Base-by-base conservation (phyloP, 2,329 filamentous ascomycete genomes). In the Aureobasidium sp. region DNA sequence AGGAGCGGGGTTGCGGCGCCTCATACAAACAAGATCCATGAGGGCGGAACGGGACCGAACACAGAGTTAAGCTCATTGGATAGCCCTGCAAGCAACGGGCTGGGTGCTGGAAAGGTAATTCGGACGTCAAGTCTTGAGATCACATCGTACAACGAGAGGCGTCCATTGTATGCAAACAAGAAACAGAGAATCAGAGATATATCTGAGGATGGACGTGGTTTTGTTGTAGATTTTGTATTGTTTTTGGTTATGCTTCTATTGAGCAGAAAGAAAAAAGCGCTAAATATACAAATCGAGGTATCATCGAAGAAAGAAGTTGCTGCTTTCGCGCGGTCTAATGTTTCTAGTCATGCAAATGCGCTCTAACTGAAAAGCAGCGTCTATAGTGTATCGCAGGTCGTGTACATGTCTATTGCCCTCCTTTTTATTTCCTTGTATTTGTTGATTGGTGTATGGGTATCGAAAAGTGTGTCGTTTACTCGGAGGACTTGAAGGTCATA, bases 401-500 rank as follows among this genome's bases (percentile, higher is more conserved):
- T 57, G 53, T 36, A 57, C 45, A 30, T 54, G 6, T 57, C 53
- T 57, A 57, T 13, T 54, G 3, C n/a, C 53, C 27, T 39, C 41
- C 37, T 45, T 44, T 21, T 57, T 44, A 13, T 45, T 57, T 13
- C 14, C 21, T 21, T 55, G 16, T 51, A 9, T 25, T n/a, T 51
- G 21, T 4, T 44, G 8, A n/a, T 27, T 16, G 10, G 25, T 36
- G 4, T 51, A 10, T 30, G 50, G 36, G 37, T 32, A 54, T 54
- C 50, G 36, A 30, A 30, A 11, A 34, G 21, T 3, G n/a, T 7
- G 21, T 48, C 14, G 30, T 47, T 64, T 68, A 72, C 48, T 69
- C 71, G 47, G 72, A 75, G 68, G 75, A 75, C 76, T 77, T 79
- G 66, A 81, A 79, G 47, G 67, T 69, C 66, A 77, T 76, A 64